phyloP scores from a whole-genome alignment of 805 yeast genomes.

The Wickerhamiella galacta region DNA sequence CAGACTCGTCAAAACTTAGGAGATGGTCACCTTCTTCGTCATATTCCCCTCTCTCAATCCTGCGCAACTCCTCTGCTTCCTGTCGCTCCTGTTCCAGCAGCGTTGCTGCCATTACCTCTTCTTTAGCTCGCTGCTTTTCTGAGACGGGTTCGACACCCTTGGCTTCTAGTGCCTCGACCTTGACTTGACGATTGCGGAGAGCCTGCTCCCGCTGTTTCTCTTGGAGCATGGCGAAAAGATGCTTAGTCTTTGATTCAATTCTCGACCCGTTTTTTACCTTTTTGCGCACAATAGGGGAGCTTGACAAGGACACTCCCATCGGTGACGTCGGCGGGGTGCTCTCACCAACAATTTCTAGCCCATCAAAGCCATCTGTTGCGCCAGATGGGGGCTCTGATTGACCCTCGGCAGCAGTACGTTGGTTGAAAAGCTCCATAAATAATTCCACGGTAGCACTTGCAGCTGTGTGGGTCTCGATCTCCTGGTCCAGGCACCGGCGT shows the following conservation, averaged over 20 bases:
- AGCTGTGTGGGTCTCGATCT: not conserved
- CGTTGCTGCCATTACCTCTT: constrained; percentile 8
- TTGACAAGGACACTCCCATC: not conserved
- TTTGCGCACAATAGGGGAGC: not conserved
- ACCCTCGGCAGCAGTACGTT: not conserved
- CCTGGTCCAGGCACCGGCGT: not conserved
- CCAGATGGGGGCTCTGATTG: not conserved
- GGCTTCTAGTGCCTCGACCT: constrained; percentile 5
- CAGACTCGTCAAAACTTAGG: constrained; percentile 6
- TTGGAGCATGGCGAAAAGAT: constrained; percentile 4
- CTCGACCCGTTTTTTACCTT: not conserved
- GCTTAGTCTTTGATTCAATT: not conserved
- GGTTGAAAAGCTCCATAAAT: not conserved
- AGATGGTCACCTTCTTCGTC: constrained; percentile 1
- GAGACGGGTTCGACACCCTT: constrained; percentile 10
- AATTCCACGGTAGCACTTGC: not conserved
- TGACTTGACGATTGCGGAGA: constrained; percentile 2
- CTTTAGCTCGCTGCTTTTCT: constrained; percentile 1
- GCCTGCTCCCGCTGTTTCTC: constrained; percentile 8
- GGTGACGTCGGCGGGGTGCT: constrained; percentile 1
- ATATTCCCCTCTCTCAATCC: constrained; percentile 3
- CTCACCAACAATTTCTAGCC: not conserved
- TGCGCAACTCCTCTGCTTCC: constrained; percentile 7
- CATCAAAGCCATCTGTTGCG: not conserved
- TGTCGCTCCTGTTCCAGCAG: constrained; percentile 10